A percentile compares a stretch with the other conserved stretches of the same genome.
Conservation (phyloP, 768 basidiomycete genomes). For the Psilocybe subaeruginosa region DNA sequence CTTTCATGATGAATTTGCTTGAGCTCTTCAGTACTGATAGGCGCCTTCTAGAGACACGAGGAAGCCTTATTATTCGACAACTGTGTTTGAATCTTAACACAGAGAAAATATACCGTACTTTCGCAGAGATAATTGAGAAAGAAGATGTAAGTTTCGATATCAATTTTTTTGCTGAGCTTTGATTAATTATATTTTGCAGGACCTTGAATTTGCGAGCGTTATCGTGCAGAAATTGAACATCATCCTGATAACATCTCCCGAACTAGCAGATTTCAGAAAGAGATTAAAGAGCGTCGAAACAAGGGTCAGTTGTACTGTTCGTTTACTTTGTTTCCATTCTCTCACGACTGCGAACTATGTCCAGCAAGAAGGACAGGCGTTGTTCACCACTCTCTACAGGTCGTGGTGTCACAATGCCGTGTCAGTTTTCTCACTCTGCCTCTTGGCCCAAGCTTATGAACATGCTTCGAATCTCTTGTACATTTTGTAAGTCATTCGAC, state of each 20-base stretch:
- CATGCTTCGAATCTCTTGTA: conserved; percentile 95
- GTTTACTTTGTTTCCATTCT: neutral
- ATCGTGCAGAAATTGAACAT: conserved; percentile 98
- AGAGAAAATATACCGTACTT: conserved; percentile 92
- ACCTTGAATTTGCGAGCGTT: conserved; percentile 95
- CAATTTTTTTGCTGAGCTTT: neutral
- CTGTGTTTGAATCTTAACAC: conserved; percentile 93
- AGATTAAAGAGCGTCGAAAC: conserved; percentile 92
- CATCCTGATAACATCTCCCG: conserved; percentile 95
- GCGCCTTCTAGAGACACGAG: conserved; percentile 84
- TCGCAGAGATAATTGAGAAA: conserved; percentile 97
- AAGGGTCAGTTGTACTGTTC: conserved; percentile 54
- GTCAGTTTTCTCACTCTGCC: conserved; percentile 92
- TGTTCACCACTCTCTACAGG: conserved; percentile 92
- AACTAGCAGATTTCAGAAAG: conserved; percentile 93
- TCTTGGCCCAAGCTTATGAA: conserved; percentile 97
- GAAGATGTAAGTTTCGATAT: conserved; percentile 72
- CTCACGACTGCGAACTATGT: neutral
- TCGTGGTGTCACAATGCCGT: conserved; percentile 99
- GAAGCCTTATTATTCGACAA: conserved; percentile 95
- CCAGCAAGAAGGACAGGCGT: conserved; percentile 92
- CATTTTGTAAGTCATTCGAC: conserved; percentile 70
- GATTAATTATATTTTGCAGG: conserved; percentile 46
- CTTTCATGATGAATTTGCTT: conserved; percentile 93
- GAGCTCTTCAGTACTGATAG: conserved; percentile 96